Evolutionary conservation across 305 asterid species (phyloP), one percentile per base, ranked within the genome.

Genomic region (Fraxinus sp.): DNA sequence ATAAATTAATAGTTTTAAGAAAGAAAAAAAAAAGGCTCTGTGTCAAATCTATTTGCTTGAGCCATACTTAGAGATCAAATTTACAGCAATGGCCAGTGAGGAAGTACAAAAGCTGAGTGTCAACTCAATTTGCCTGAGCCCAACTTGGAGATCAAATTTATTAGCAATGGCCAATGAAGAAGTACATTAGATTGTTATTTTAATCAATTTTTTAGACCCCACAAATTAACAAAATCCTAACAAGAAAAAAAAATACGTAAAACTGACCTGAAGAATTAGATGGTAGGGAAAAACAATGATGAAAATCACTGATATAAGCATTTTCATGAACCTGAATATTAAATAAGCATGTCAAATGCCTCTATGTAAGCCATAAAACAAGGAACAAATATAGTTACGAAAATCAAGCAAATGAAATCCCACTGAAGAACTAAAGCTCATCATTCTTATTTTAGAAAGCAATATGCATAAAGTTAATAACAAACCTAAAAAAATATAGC

Each of bases 301-400:
- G 99, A 83, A 87, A 94, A 85, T 94, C 97, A 87, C 96, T 93
- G 52, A 89, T 79, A 83, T 95, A 95, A 30, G 99, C 96, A 86
- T 95, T 95, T 89, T 95, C 99, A 88, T 95, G 99, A 82, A 94
- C 97, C 98, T 93, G 93, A 84, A 86, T 32, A 30, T 79, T 79
- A 82, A 16, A 70, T 80, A 85, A 24, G 28, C 22, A 32, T 59
- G 64, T 81, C 52, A 87, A 76, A 80, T 52, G 3, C 49, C 57
- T 62, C 76, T 46, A 74, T 10, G 71, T 77, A 80, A 77, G 77
- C 70, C 32, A 18, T 70, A 33, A 62, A 33, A 78, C 66, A 71
- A 76, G 55, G 10, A 35, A 77, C 36, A 55, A 55, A 46, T 20
- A 82, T 74, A 35, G 18, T 75, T 72, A 78, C 46, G 14, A 49